phyloP scores from a whole-genome alignment of 225 moss, liverwort and hornwort species.

The Rhytidiadelphus loreus region DNA sequence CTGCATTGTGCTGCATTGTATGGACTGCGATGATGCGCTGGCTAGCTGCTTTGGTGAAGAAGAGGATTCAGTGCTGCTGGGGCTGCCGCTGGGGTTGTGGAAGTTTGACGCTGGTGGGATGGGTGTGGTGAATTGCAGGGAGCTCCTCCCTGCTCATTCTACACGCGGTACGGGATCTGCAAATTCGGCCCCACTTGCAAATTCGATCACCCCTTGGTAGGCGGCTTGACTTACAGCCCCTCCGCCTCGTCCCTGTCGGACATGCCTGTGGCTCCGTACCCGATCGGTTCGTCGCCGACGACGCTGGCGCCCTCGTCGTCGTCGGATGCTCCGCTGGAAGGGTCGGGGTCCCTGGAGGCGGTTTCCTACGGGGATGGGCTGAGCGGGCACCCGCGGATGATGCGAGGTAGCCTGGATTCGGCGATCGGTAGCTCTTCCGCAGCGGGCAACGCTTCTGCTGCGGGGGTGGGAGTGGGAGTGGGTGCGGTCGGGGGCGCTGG shows the following conservation, averaged over 20 bases:
- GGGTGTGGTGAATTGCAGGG: constrained; percentile 42
- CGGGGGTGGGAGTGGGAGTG: constrained; percentile 19
- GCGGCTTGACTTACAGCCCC: constrained; percentile 79
- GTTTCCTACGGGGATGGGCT: constrained; percentile 51
- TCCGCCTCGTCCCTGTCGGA: constrained; percentile 90
- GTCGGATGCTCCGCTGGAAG: constrained; percentile 55
- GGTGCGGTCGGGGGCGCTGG: constrained; percentile 21
- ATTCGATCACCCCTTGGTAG: constrained; percentile 90
- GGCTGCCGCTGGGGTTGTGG: background rate
- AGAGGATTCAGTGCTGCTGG: background rate
- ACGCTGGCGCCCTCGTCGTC: constrained; percentile 63
- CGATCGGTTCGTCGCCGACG: constrained; percentile 54
- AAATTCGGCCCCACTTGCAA: constrained; percentile 99
- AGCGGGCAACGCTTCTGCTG: constrained; percentile 16
- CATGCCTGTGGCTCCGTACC: constrained; percentile 93
- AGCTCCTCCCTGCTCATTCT: constrained; percentile 87
- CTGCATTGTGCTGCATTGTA: background rate
- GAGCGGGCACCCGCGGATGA: constrained; percentile 45
- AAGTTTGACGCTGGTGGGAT: background rate
- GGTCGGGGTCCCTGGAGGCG: constrained; percentile 50
- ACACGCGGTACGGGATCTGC: constrained; percentile 92
- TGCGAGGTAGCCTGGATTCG: constrained; percentile 45
- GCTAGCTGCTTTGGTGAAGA: background rate
- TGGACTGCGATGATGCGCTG: background rate
- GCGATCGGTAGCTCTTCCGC: constrained; percentile 35